Evolutionary conservation across 202 grass and related monocot genomes (phyloP), one percentile per base, ranked within the genome.

Genomic region (Brachypodium distachyon): DNA sequence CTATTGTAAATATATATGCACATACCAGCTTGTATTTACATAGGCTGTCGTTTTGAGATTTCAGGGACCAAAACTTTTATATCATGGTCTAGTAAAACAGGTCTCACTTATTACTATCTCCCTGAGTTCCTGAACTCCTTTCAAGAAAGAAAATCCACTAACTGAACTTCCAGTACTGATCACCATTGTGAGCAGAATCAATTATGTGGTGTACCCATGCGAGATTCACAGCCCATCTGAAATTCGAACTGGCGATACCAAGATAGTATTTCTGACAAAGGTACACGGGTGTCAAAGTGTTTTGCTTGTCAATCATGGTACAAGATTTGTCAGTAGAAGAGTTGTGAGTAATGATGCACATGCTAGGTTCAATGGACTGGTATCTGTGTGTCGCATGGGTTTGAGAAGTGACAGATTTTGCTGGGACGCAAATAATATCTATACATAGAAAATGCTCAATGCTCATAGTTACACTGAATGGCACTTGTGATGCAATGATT

Each of bases 321-420:
- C 67, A 4, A 44, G 2, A 11, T 19, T 9, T 41, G 63, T 68
- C 18, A 25, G 23, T 48, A 37, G 26, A 12, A 11, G 58, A 79
- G 50, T 31, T 57, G 38, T 54, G 28, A 56, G 57, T n/a, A 62
- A 73, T 56, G 36, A 64, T 72, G 56, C 47, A 38, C 19, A 38
- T 65, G 44, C 65, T 44, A 63, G 47, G 68, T 85, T 54, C 83
- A 67, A 22, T 80, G 83, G 83, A 74, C 69, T 32, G 9, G 3
- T 28, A 29, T 33, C 14, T 23, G 42, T 21, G 11, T 10, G 10
- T 32, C 73, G 25, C 61, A 38, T 58, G 34, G 34, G 26, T 19
- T 49, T 65, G 58, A 36, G 36, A 53, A 72, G 37, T 56, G 57
- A 19, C 63, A 79, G 12, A 26, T 57, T 68, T 64, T 57, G 27